Evolutionary conservation across 202 grass and related monocot species (phyloP), one percentile per base, ranked within the genome.

Genomic region (Cymbopogon flexuosus): DNA sequence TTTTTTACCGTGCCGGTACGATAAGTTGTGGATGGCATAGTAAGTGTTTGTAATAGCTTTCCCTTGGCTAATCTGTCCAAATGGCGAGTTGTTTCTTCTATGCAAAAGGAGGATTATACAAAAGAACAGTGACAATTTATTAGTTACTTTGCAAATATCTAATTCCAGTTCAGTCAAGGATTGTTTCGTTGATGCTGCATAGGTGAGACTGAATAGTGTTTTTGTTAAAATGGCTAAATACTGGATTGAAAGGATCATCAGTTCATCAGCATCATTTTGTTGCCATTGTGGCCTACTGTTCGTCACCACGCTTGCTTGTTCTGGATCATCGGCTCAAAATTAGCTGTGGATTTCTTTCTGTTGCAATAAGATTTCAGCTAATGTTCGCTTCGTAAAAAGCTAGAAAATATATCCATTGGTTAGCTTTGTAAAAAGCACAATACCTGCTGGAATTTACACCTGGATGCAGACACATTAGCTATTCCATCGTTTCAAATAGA

Each of bases 21-120:
- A 77, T 85, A 81, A 77, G 71, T 76, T 75, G 65, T 70, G 33
- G 30, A 40, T 58, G 24, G 45, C 65, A 77, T 79, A 89, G 37
- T 49, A 78, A 72, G 76, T 73, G 42, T 67, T 71, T 85, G 72
- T 77, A 72, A 47, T 51, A 82, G 35, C 65, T 72, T 72, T 72
- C 11, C 41, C 16, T 65, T n/a, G 40, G 43, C 59, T 72, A 77
- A 81, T 77, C 27, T 76, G 46, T 35, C 31, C 58, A 45, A 57
- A 81, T 46, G 49, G 57, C 36, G 73, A 37, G 76, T 64, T 62
- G 24, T 68, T 68, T 75, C 18, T 56, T 70, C 14, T 70, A 23
- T 18, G 57, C 51, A 76, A 51, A 63, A 80, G 27, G 31, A 43
- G 47, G 16, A 13, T 14, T 60, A 34, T 58, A 62, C 22, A 47